phyloP scores from a whole-genome alignment of 768 basidiomycete species.

The Lyophyllum semitale region DNA sequence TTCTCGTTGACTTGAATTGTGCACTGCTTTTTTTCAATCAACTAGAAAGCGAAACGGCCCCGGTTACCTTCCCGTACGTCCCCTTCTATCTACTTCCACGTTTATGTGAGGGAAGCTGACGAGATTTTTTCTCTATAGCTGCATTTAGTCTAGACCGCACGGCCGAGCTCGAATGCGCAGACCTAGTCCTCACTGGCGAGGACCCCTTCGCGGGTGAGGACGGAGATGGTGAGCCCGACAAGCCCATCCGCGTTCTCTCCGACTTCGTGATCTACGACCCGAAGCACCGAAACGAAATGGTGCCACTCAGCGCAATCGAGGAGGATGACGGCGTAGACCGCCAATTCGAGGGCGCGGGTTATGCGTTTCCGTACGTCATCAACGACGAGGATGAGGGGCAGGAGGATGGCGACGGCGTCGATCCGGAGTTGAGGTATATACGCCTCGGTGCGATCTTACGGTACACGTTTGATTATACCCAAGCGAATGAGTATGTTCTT shows the following conservation, averaged over 20 bases:
- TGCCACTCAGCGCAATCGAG: slow-evolving; percentile 50
- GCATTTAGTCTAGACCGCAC: slow-evolving; percentile 37
- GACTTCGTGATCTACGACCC: slow-evolving; percentile 67
- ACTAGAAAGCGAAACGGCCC: slow-evolving; percentile 28
- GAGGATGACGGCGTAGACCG: slow-evolving; percentile 39
- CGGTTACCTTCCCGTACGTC: slow-evolving; percentile 21
- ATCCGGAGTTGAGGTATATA: slow-evolving; percentile 33
- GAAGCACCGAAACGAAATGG: slow-evolving; percentile 41
- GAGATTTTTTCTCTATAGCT: slow-evolving; percentile 23
- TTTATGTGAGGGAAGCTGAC: background rate
- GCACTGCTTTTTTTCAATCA: background rate
- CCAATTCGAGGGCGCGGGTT: slow-evolving; percentile 57
- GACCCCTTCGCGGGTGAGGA: slow-evolving; percentile 31
- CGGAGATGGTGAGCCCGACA: slow-evolving; percentile 36
- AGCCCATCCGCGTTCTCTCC: slow-evolving; percentile 59
- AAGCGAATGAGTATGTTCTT: slow-evolving; percentile 49
- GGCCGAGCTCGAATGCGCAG: slow-evolving; percentile 35
- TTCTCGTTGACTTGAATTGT: background rate
- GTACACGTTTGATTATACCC: slow-evolving; percentile 53
- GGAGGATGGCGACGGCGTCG: slow-evolving; percentile 27
- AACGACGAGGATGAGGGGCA: slow-evolving; percentile 67
- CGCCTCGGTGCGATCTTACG: slow-evolving; percentile 47
- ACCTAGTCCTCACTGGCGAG: slow-evolving; percentile 43
- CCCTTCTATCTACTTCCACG: background rate
- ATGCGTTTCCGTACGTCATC: slow-evolving; percentile 45